phyloP scores from a whole-genome alignment of 805 yeast species.

The Sungouiozyma ichnusensis region DNA sequence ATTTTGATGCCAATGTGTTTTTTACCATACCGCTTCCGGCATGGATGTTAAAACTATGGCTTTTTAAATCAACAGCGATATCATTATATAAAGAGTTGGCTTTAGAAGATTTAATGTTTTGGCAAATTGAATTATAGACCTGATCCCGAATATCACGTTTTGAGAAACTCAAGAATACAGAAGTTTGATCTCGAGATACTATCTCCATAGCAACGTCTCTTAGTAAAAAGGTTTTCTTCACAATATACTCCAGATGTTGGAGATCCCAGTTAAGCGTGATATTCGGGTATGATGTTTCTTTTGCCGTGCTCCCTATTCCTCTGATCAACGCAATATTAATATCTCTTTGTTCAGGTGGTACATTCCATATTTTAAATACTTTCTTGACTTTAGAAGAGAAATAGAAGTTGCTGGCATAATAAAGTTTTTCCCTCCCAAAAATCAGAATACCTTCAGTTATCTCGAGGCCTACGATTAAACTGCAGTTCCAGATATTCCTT shows the following conservation, averaged over 20 bases:
- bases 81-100: conserved; percentile 46
- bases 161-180: conserved; percentile 57
- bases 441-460: conserved; percentile 68
- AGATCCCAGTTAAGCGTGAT: conserved; percentile 51
- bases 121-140: conserved; percentile 39
- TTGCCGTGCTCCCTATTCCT: conserved; percentile 27
- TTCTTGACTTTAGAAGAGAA: conserved; percentile 38
- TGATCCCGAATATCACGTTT: conserved; percentile 44
- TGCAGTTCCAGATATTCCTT: conserved; percentile 61
- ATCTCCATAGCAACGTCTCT: conserved; percentile 76
- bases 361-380: conserved; percentile 56
- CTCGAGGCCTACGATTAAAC: conserved; percentile 66
- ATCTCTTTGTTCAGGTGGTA: conserved; percentile 52
- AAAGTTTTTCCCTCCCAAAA: conserved; percentile 52
- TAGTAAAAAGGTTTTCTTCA: conserved; percentile 65
- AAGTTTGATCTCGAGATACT: conserved; percentile 63
- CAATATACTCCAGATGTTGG: conserved; percentile 47
- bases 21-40: conserved; percentile 26
- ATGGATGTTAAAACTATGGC: conserved; percentile 25
- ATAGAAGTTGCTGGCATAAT: conserved; percentile 60
- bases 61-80: conserved; percentile 40
- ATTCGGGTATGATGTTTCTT: conserved; percentile 11
- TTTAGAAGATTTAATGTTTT: conserved; percentile 39
- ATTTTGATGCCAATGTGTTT: conserved; percentile 31
- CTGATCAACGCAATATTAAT: conserved; percentile 56